Conservation (phyloP, 2,329 filamentous ascomycete species). For the Trichophyton equinum region DNA sequence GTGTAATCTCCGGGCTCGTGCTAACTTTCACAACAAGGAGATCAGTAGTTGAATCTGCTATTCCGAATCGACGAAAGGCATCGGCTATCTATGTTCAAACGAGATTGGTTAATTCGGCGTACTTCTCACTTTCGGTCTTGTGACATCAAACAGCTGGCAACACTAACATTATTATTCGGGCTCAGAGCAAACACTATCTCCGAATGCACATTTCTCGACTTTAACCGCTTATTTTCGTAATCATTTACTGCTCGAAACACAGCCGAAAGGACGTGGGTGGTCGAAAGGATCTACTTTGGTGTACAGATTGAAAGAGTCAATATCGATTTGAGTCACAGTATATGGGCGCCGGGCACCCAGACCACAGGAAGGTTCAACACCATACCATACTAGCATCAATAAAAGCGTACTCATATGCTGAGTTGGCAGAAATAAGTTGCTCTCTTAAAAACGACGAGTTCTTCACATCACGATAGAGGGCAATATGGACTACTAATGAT, state of each 20-base stretch:
- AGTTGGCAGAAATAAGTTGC: conserved; percentile 74
- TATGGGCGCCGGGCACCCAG: conserved; percentile 1
- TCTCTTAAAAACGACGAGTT: conserved; percentile 69
- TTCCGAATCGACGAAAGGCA: conserved; percentile 77
- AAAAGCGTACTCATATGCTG: conserved; percentile 84
- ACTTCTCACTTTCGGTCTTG: background rate
- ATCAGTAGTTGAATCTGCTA: conserved; percentile 55
- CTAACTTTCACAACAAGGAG: conserved; percentile 75
- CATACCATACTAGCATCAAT: conserved; percentile 70
- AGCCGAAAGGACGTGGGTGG: conserved; percentile 60
- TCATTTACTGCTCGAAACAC: conserved; percentile 65
- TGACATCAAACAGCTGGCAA: background rate
- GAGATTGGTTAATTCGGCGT: background rate
- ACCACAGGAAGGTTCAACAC: background rate
- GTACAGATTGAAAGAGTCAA: background rate
- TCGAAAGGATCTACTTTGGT: conserved; percentile 50
- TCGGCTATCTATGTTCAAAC: conserved; percentile 61
- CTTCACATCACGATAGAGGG: conserved; percentile 60
- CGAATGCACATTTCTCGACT: conserved; percentile 76
- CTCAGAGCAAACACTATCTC: conserved; percentile 74
- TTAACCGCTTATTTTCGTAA: conserved; percentile 48
- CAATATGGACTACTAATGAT: conserved; percentile 55
- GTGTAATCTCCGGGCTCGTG: conserved; percentile 36
- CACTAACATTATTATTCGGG: conserved; percentile 63
- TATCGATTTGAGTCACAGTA: conserved; percentile 6